Base-by-base conservation (phyloP, 78 protist genomes). In the Creolimax fragrantissima region DNA sequence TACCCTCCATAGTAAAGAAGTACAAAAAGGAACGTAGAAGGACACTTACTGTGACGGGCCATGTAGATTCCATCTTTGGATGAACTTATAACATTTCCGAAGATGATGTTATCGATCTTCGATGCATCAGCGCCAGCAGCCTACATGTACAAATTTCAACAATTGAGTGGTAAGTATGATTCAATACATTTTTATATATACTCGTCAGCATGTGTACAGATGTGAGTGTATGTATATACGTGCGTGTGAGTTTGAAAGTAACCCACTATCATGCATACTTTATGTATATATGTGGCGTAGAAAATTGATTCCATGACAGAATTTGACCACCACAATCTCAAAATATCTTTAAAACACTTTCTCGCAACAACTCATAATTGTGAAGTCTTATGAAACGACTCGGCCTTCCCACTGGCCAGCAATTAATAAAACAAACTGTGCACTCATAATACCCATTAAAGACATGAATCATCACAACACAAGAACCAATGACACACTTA, bases 41-140 rank as follows among this genome's bases (percentile, higher is more conserved):
- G 86, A 83, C 6, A 24, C 86, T 45, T 93, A 2, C 45, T 93
- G 43, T 95, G 96, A 42, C 98, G 47, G 43, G 96, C 91, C 17
- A 94, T 88, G 93, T 96, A 95, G 32, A 91, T 39, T 4, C 94
- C 94, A 39, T 95, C 95, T 24, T 45, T 2, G 37, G 91, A 3
- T 2, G 95, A 92, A 90, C 93, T 96, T 35, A 39, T 35, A 24
- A 93, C 96, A 67, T 93, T 95, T 88, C 95, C 95, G 44, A 94
- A 3, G 83, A 67, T 32, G 24, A 92, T 85, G 43, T 85, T 42
- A 58, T 94, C 95, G 32, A 96, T 42, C 43, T 37, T 37, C 3
- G 2, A 7, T 2, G 45, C 66, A 24, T 41, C 7, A 36, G 44
- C 41, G 7, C 81, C 42, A 2, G 45, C 92, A 4, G 44, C 24